These are phyloP conservation scores for Cetradonia linearis DNA, from an alignment of 495 filamentous ascomycete species.

Conservation along the genomic window DNA sequence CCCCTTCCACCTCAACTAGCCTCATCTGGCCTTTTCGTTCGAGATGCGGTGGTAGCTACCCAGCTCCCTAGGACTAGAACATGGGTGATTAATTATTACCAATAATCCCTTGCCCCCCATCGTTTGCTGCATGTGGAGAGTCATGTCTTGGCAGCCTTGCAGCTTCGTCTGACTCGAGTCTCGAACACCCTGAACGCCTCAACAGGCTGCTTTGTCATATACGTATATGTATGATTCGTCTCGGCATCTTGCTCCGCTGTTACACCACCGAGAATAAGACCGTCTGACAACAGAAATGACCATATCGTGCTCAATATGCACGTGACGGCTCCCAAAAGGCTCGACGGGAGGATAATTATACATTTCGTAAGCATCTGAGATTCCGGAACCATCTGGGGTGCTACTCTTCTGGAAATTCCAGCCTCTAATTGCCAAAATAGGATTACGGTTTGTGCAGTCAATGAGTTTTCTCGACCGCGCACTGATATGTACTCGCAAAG, in stretches of 20 bases:
- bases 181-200: neutral
- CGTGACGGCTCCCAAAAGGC: slow-evolving; percentile 35
- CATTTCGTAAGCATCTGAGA: slow-evolving; percentile 53
- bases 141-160: slow-evolving; percentile 2
- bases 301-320: slow-evolving; percentile 21
- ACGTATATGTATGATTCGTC: neutral
- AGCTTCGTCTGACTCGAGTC: neutral
- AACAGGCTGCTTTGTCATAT: neutral
- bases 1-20: too few species aligned
- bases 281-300: neutral
- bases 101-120: neutral
- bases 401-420: neutral
- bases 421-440: slow-evolving; percentile 5
- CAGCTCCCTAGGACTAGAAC: neutral
- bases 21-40: neutral
- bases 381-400: neutral
- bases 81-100: neutral
- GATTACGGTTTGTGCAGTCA: slow-evolving; percentile 16
- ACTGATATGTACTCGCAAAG: slow-evolving; percentile 52
- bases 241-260: neutral
- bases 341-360: slow-evolving; percentile 62
- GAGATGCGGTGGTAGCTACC: neutral
- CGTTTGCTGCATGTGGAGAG: too few species aligned
- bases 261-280: neutral
- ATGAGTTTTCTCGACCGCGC: neutral